phyloP scores from a whole-genome alignment of 2,329 filamentous ascomycete species.

The Conoideocrella luteorostrata region DNA sequence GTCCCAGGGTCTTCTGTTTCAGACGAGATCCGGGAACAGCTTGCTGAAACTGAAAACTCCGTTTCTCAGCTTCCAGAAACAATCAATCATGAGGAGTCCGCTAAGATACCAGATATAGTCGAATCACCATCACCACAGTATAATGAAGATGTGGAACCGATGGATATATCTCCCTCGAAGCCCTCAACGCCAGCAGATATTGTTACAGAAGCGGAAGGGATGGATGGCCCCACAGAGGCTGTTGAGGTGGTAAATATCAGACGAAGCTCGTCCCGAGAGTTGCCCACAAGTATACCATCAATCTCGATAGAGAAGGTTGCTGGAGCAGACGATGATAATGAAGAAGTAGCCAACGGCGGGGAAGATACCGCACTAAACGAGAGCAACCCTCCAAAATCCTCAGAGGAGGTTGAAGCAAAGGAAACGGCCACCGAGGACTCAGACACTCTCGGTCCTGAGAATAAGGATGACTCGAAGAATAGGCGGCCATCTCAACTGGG shows the following conservation, averaged over 20 bases:
- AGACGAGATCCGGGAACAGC: background rate
- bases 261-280: background rate
- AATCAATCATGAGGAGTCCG: background rate
- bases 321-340: background rate
- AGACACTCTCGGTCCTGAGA: background rate
- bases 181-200: background rate
- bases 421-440: background rate
- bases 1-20: background rate
- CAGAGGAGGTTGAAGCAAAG: background rate
- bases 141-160: background rate
- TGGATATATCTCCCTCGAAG: background rate
- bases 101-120: background rate
- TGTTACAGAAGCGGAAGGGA: background rate
- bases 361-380: background rate
- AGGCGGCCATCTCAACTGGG: constrained; percentile 6
- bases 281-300: background rate
- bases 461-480: background rate
- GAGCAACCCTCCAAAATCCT: background rate
- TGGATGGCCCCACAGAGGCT: background rate
- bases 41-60: background rate
- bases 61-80: background rate
- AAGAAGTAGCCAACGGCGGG: background rate
- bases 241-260: background rate
- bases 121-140: background rate
- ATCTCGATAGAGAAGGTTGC: constrained; percentile 7